phyloP scores from a whole-genome alignment of 1,139 yeast species.

The Pneumocystis canis region DNA sequence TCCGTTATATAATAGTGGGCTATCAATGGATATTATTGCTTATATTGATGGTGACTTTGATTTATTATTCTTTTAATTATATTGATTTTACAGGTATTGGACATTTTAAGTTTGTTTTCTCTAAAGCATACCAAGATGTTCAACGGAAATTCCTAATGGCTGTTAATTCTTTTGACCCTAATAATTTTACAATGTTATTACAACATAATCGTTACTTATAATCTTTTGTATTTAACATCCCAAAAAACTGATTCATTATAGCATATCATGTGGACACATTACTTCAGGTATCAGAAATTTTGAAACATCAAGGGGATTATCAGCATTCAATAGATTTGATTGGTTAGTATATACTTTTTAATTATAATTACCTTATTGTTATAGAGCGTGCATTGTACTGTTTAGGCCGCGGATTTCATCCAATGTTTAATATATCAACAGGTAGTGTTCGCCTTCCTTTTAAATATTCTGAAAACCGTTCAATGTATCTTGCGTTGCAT shows the following conservation, averaged over 20 bases:
- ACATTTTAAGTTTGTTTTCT: slow-evolving; percentile 29
- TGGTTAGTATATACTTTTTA: background rate
- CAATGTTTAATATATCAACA: slow-evolving; percentile 29
- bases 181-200: slow-evolving; percentile 32
- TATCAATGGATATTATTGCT: slow-evolving; percentile 41
- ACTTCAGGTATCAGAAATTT: slow-evolving; percentile 63
- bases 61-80: background rate
- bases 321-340: slow-evolving; percentile 34
- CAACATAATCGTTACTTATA: background rate
- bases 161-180: slow-evolving; percentile 24
- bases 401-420: slow-evolving; percentile 52
- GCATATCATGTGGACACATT: slow-evolving; percentile 71
- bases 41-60: slow-evolving; percentile 14
- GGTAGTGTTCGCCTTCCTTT: slow-evolving; percentile 62
- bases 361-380: slow-evolving; percentile 18
- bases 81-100: slow-evolving; percentile 24
- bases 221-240: slow-evolving; percentile 30
- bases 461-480: slow-evolving; percentile 60
- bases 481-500: slow-evolving; percentile 58
- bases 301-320: slow-evolving; percentile 57
- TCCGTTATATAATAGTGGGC: slow-evolving; percentile 52
- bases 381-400: slow-evolving; percentile 65
- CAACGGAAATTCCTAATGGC: slow-evolving; percentile 24
- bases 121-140: slow-evolving; percentile 19
- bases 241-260: slow-evolving; percentile 30